Evolutionary conservation across 2,329 filamentous ascomycete species (phyloP).

Genomic region (Endocalyx cinctus): DNA sequence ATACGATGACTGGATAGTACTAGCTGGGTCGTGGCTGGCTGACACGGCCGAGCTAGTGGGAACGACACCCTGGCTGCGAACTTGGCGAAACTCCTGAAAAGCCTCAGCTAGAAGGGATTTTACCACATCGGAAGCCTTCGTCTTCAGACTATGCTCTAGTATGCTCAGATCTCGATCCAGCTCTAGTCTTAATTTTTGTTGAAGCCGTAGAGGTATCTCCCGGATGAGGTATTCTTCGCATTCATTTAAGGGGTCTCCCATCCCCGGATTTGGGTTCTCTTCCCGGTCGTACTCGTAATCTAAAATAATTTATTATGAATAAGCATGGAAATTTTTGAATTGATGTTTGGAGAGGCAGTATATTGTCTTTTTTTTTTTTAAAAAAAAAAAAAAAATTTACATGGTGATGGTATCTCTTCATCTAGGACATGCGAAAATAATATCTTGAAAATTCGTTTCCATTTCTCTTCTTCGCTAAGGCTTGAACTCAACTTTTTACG

Average conservation of each 20-base stretch:
- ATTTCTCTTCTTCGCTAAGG: constrained; percentile 10
- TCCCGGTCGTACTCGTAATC: constrained; percentile 7
- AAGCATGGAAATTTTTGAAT: too few relatives aligned
- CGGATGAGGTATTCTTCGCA: constrained; percentile 10
- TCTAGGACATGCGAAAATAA: constrained; percentile 8
- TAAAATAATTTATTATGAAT: too few relatives aligned
- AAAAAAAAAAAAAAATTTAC: constrained; percentile 2
- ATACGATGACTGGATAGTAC: too few relatives aligned
- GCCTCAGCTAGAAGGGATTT: too few relatives aligned
- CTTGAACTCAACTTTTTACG: constrained; percentile 6
- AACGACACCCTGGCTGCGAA: too few relatives aligned
- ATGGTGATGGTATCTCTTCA: constrained; percentile 8
- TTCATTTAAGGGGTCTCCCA: constrained; percentile 4
- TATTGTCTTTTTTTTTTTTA: neutral
- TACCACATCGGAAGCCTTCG: too few relatives aligned
- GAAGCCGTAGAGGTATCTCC: constrained; percentile 6
- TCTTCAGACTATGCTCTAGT: too few relatives aligned
- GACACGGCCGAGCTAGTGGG: too few relatives aligned
- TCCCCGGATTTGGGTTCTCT: neutral
- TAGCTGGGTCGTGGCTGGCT: too few relatives aligned
- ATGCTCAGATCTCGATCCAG: constrained; percentile 2
- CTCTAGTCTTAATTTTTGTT: constrained; percentile 1
- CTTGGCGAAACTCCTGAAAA: too few relatives aligned
- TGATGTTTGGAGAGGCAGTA: too few relatives aligned
- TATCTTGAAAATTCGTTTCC: constrained; percentile 8